Evolutionary conservation across 2,329 filamentous ascomycete genomes (phyloP).

Genomic region (Aspergillus latus): DNA sequence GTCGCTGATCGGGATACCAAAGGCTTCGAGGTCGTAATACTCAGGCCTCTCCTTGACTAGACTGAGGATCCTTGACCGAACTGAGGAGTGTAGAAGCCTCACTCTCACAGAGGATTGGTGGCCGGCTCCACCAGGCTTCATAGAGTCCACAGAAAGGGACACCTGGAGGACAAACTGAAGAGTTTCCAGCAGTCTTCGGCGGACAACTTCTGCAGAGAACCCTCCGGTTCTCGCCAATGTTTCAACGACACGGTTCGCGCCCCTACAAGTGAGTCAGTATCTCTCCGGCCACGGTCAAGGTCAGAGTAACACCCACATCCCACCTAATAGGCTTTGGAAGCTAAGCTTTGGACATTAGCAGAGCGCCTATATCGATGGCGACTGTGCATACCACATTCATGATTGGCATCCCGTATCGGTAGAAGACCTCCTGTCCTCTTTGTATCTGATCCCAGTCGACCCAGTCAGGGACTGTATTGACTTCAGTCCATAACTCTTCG

Average conservation of each 20-base stretch:
- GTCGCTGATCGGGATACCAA: conserved; percentile 71
- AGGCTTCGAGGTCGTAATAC: conserved; percentile 62
- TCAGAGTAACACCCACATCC: conserved; percentile 23
- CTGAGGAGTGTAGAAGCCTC: conserved; percentile 66
- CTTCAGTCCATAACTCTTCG: conserved; percentile 62
- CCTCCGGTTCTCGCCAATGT: conserved; percentile 72
- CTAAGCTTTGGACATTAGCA: conserved; percentile 23
- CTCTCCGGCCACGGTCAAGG: neutral
- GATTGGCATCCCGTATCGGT: conserved; percentile 69
- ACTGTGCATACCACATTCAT: conserved; percentile 51
- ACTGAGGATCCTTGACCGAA: conserved; percentile 63
- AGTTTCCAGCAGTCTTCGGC: conserved; percentile 68
- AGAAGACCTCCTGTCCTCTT: conserved; percentile 74
- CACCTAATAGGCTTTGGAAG: conserved; percentile 33
- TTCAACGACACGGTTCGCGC: conserved; percentile 70
- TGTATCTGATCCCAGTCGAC: conserved; percentile 75
- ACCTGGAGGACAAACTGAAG: conserved; percentile 74
- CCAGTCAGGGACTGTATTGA: conserved; percentile 69
- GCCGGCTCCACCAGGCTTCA: conserved; percentile 68
- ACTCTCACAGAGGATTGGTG: conserved; percentile 66
- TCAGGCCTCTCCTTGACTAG: conserved; percentile 56
- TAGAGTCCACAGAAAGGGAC: conserved; percentile 61
- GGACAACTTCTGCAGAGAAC: conserved; percentile 67
- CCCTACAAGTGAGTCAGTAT: conserved; percentile 43
- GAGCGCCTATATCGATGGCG: neutral